Percentiles rank a stretch among this genome's conserved stretches.
Conservation (phyloP, 805 yeast genomes). For the Metschnikowia santaceciliae region DNA sequence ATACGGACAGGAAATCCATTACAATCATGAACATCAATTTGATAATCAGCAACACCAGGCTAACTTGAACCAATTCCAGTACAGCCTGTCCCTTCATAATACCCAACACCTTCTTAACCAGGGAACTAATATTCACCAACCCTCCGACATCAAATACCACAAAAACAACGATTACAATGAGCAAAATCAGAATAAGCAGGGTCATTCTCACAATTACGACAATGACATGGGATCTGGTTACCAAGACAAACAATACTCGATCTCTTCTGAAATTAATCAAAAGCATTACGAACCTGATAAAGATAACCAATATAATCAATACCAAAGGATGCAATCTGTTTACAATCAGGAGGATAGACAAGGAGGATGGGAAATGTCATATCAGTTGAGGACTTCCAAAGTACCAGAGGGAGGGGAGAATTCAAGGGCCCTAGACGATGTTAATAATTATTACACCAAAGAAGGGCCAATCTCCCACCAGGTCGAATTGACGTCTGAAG, state of each 20-base stretch:
- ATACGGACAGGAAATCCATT: background rate
- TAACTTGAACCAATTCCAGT: background rate
- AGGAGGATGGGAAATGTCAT: constrained; percentile 1
- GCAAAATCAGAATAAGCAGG: constrained; percentile 2
- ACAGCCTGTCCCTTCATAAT: background rate
- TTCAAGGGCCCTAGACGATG: background rate
- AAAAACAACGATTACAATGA: background rate
- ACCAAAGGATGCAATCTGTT: background rate
- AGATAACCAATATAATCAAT: background rate
- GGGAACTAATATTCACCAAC: background rate
- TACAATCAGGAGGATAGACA: constrained; percentile 1
- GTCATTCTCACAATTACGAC: background rate
- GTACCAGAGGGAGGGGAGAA: background rate
- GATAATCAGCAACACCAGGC: constrained; percentile 2
- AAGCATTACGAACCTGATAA: background rate
- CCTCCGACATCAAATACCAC: background rate
- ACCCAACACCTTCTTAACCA: background rate
- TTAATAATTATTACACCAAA: background rate
- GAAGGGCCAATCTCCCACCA: background rate
- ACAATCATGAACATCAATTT: background rate
- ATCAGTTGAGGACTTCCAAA: background rate
- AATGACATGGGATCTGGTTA: background rate
- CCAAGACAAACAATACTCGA: background rate
- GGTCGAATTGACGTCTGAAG: background rate
- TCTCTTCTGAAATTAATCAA: background rate